Evolutionary conservation across 768 basidiomycete genomes (phyloP).

Genomic region (Lentinula detonsa): DNA sequence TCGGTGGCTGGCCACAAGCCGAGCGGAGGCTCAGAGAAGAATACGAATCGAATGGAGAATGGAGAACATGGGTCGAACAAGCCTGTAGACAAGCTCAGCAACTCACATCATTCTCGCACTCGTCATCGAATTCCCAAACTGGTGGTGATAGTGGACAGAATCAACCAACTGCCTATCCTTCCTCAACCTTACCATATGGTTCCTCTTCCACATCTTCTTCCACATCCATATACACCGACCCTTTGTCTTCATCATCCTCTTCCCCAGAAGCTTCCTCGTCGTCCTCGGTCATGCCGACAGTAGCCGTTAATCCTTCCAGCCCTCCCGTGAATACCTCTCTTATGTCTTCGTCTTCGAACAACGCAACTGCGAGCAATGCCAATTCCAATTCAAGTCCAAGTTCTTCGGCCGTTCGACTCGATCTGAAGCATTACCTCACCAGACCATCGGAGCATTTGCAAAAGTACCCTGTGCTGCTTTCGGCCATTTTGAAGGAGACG

Average conservation of each 20-base stretch:
- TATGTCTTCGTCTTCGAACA: background rate
- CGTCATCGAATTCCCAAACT: background rate
- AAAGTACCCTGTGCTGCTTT: slow-evolving; percentile 78
- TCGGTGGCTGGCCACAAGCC: slow-evolving; percentile 78
- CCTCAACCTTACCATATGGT: background rate
- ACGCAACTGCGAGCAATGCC: background rate
- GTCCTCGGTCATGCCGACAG: background rate
- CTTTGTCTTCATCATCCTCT: background rate
- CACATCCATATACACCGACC: background rate
- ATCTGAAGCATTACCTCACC: slow-evolving; percentile 74
- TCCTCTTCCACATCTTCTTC: background rate
- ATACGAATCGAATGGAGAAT: slow-evolving; percentile 71
- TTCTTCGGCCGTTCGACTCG: slow-evolving; percentile 28
- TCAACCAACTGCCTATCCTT: background rate
- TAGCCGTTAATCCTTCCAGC: background rate
- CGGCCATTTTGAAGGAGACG: slow-evolving; percentile 83
- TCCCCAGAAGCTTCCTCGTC: background rate
- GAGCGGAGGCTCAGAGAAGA: slow-evolving; percentile 88
- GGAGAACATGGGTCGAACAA: slow-evolving; percentile 73
- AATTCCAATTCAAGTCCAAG: background rate
- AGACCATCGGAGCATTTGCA: slow-evolving; percentile 79
- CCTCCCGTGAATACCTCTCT: background rate
- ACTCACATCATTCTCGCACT: background rate
- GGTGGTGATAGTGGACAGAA: too few species aligned
- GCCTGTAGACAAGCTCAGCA: background rate